Evolutionary conservation across 495 filamentous ascomycete species (phyloP), one percentile per base, ranked within the genome.

Genomic region (Tuber melanosporum): DNA sequence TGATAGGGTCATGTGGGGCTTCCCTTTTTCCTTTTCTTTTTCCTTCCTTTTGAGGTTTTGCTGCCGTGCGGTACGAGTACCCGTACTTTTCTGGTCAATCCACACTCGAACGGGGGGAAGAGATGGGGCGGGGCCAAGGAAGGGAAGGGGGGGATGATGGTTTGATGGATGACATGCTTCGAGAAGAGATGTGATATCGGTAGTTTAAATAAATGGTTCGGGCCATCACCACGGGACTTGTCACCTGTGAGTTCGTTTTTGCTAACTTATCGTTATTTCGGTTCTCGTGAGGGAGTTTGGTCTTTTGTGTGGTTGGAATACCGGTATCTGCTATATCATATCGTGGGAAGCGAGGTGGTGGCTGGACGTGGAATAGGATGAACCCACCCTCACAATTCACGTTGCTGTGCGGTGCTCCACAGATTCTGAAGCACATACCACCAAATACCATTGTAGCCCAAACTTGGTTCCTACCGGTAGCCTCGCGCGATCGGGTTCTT

Each of bases 101-200:
- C 17, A 14, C 57, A 14, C 57, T 66, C 26, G 15, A 36, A 66
- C 36, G 26, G 52, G 49, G 52, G 57, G 22, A 5, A 14, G 57
- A 66, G 57, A 32, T 9, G 9, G n/a, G 57, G 14, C 3, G 57
- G 22, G 57, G n/a, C 10, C 12, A 10, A 2, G 26, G 57, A 2
- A 57, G n/a, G n/a, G 17, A 3, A 22, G 47, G n/a, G 52, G 10
- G 52, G 52, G 52, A 22, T 52, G 47, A 52, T 52, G n/a, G 52
- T 12, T 12, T 12, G 57, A 36, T 66, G 57, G 57, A 66, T 66
- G 57, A 66, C 57, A 66, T 66, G 57, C 57, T 66, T 66, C 57
- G 57, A 66, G 57, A 66, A 66, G 57, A 66, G 57, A 66, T 66
- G 57, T 66, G 57, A 66, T 66, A 66, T 66, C 57, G 57, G 57